phyloP scores from a whole-genome alignment of 805 yeast genomes.

The Yarrowia sp. region DNA sequence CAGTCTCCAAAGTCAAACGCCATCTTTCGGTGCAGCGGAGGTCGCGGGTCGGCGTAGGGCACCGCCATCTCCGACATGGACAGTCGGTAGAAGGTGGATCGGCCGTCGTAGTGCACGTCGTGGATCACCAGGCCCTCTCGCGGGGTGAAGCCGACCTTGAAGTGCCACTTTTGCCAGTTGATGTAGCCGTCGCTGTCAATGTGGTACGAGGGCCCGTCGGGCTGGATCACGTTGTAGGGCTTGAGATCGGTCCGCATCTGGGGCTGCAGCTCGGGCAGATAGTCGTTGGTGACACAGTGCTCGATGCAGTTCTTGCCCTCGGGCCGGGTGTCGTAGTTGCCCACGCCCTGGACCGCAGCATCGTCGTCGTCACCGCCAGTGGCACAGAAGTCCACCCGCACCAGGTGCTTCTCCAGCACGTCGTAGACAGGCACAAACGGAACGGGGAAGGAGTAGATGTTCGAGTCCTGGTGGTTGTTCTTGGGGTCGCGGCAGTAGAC shows the following conservation, averaged over 20 bases:
- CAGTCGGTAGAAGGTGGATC: constrained; percentile 75
- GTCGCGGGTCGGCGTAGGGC: constrained; percentile 85
- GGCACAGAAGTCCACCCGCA: constrained; percentile 78
- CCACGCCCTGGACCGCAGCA: constrained; percentile 54
- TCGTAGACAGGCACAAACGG: constrained; percentile 80
- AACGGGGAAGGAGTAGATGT: constrained; percentile 66
- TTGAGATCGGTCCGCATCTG: constrained; percentile 61
- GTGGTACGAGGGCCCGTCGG: constrained; percentile 79
- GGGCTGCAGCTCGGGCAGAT: constrained; percentile 47
- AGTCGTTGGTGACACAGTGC: constrained; percentile 72
- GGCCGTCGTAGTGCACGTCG: constrained; percentile 75
- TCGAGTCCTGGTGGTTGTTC: constrained; percentile 52
- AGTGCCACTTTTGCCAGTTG: constrained; percentile 85
- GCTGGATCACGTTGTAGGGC: constrained; percentile 82
- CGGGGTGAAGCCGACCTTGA: constrained; percentile 69
- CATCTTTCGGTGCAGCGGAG: constrained; percentile 84
- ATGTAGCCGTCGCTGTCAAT: constrained; percentile 61
- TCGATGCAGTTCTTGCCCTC: constrained; percentile 64
- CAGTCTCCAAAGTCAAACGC: constrained; percentile 87
- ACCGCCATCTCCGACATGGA: constrained; percentile 85
- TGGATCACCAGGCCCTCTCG: constrained; percentile 83
- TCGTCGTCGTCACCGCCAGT: constrained; percentile 71
- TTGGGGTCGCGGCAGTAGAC: constrained; percentile 75
- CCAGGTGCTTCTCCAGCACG: constrained; percentile 63
- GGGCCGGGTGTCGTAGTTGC: constrained; percentile 58